Base-by-base conservation (phyloP, 2,329 filamentous ascomycete species). In the Talaromyces sp. region DNA sequence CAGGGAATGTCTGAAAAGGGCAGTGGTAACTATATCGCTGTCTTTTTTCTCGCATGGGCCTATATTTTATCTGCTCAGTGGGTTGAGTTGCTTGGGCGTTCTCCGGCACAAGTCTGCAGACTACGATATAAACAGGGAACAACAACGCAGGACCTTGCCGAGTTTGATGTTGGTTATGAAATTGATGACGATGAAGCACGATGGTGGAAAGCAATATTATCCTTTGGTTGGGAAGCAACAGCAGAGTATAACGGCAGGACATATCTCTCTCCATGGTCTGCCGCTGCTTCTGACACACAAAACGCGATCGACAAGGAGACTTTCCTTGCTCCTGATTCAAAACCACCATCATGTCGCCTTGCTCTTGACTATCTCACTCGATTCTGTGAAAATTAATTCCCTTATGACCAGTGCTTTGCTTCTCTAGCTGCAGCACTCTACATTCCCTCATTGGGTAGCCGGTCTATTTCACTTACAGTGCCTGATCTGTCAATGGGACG, bases 31-130 rank as follows among this genome's bases (percentile, higher is more conserved):
- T 64, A 70, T 56, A 9, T 69, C 2, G 35, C 62, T 3, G 58
- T 67, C 1, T 58, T 70, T 14, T 66, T 62, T 35, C 38, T 69
- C 21, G 66, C 66, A 51, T 70, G 67, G 65, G 65, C 67, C 9
- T 68, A 68, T 62, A 65, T 70, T 2, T 21, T 68, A 29, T 69
- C 65, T 52, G 65, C 62, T 50, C 57, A 63, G 57, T 70, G 65
- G 66, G 64, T 61, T 52, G 66, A 69, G 56, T 58, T 65, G 31
- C 65, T 67, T 26, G 31, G 32, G 48, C 56, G 57, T 29, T 69
- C 66, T 35, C 46, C 43, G 1, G 62, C 62, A 5, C 66, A 69
- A 24, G 52, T 60, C 46, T 67, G 65, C 29, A 19, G 26, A 24
- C 6, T 2, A 9, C 11, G 11, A 12, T 56, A 50, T 26, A 41